A percentile compares a stretch with the other conserved stretches of the same genome.
Conservation (phyloP, 1,284 basidiomycete species). For the Termitomyces sp. region DNA sequence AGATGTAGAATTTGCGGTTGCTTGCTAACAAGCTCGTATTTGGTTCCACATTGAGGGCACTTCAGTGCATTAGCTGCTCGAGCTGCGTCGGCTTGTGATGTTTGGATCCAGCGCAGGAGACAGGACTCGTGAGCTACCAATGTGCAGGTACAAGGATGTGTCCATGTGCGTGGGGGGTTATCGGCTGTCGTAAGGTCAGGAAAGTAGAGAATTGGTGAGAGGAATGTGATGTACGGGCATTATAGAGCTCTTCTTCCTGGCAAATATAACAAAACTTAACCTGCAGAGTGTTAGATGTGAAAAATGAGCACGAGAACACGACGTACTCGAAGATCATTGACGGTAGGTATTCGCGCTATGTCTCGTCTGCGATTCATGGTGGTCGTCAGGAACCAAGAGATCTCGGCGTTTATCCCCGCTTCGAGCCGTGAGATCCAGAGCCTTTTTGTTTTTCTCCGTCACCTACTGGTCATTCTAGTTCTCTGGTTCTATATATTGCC, state of each 20-base stretch:
- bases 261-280: conserved; percentile 77
- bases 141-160: conserved; percentile 75
- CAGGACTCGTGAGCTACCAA: conserved; percentile 75
- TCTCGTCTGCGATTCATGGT: conserved; percentile 5
- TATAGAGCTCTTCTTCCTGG: conserved; percentile 61
- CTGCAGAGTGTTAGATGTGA: conserved; percentile 26
- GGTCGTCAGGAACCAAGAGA: neutral
- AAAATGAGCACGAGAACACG: neutral
- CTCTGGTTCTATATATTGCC: too few species aligned
- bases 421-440: neutral
- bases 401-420: neutral
- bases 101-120: conserved; percentile 70
- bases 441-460: neutral
- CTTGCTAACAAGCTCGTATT: conserved; percentile 63
- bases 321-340: conserved; percentile 18
- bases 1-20: conserved; percentile 48
- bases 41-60: conserved; percentile 70
- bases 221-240: conserved; percentile 36
- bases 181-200: conserved; percentile 13
- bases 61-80: conserved; percentile 62
- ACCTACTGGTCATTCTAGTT: too few species aligned
- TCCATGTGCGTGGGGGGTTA: conserved; percentile 53
- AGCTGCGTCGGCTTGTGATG: conserved; percentile 51
- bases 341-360: conserved; percentile 13
- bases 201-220: neutral